Evolutionary conservation across 192 early-diverging fungal species (phyloP).

Genomic region (Coemansia sp.): DNA sequence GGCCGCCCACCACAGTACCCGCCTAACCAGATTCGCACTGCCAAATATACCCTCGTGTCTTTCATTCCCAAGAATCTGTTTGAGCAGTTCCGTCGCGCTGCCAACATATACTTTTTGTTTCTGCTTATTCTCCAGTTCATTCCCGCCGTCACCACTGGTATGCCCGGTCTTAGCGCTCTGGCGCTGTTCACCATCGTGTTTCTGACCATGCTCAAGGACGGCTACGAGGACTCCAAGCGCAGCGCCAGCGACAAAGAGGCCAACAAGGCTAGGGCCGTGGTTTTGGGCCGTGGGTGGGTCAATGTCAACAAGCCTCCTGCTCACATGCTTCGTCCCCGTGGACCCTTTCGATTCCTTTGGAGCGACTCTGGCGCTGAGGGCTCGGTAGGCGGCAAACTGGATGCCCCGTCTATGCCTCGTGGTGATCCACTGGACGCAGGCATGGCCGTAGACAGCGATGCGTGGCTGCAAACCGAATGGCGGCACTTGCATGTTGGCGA

Average conservation of each 20-base stretch:
- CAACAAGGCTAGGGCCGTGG: conserved; percentile 63
- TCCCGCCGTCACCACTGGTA: conserved; percentile 62
- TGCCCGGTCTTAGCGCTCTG: conserved; percentile 74
- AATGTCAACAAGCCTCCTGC: conserved; percentile 61
- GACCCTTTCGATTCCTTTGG: conserved; percentile 50
- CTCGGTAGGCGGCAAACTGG: conserved; percentile 18
- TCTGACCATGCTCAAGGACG: conserved; percentile 86
- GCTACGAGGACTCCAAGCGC: conserved; percentile 88
- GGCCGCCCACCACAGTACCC: conserved; percentile 48
- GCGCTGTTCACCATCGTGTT: conserved; percentile 79
- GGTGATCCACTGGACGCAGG: conserved; percentile 3
- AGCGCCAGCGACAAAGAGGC: conserved; percentile 79
- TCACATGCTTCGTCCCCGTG: conserved; percentile 34
- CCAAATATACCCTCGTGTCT: conserved; percentile 86
- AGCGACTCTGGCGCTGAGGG: conserved; percentile 46
- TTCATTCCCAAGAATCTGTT: conserved; percentile 96
- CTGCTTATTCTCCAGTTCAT: conserved; percentile 85
- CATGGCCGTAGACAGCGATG: conserved; percentile 25
- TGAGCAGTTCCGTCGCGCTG: conserved; percentile 94
- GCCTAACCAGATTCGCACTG: conserved; percentile 80
- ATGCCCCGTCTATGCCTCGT: neutral
- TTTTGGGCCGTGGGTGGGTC: conserved; percentile 60
- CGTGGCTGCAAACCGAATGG: conserved; percentile 77
- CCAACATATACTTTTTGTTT: conserved; percentile 94
- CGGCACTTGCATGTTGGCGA: conserved; percentile 86